Evolutionary conservation across 176 grass and related monocot genomes (phyloP).

Genomic region (Eragrostis curvula): DNA sequence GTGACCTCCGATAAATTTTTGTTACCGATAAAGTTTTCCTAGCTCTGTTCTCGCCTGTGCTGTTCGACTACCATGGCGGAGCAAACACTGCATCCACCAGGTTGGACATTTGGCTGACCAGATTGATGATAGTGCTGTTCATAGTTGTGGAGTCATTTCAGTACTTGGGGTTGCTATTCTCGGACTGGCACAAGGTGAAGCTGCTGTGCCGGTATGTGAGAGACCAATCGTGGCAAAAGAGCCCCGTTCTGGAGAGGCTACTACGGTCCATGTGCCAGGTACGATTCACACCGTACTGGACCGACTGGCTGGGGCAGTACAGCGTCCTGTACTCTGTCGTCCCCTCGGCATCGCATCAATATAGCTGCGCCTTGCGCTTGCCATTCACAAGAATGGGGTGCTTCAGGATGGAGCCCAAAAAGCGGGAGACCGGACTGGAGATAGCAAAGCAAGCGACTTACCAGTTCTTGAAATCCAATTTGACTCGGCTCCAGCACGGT

Average conservation of each 20-base stretch:
- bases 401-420: too few relatives aligned
- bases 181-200: slow-evolving; percentile 25
- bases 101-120: slow-evolving; percentile 6
- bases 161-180: neutral
- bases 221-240: neutral
- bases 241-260: neutral
- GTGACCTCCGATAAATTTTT: too few relatives aligned
- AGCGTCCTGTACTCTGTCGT: too few relatives aligned
- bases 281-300: slow-evolving; percentile 4
- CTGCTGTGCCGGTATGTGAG: neutral
- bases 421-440: too few relatives aligned
- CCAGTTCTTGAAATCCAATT: too few relatives aligned
- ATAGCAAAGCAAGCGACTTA: too few relatives aligned
- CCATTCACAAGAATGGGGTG: too few relatives aligned
- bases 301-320: neutral
- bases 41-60: too few relatives aligned
- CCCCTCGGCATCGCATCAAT: too few relatives aligned
- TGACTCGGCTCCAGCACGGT: too few relatives aligned
- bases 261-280: neutral
- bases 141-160: neutral
- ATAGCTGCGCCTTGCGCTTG: neutral
- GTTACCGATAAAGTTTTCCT: too few relatives aligned
- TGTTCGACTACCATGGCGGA: neutral
- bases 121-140: neutral
- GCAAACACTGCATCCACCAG: too few relatives aligned